Evolutionary conservation across 2,329 filamentous ascomycete genomes (phyloP).

Genomic region (Fonsecaea pedrosoi): DNA sequence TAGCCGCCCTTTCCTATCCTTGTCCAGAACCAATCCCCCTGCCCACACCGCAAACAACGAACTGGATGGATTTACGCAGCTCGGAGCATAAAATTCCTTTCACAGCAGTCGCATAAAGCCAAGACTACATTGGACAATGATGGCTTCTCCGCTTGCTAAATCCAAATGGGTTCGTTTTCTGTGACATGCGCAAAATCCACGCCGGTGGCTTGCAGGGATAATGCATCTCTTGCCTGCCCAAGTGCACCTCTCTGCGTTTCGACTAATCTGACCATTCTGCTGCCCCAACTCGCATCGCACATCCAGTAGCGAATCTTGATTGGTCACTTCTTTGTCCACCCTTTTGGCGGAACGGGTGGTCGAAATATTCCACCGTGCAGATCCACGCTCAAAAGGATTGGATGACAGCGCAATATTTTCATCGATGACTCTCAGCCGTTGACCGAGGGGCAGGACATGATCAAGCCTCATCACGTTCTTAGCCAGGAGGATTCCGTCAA

Average conservation of each 20-base stretch:
- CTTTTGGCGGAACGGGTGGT: background rate
- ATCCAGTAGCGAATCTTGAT: background rate
- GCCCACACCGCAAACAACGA: slow-evolving; percentile 5
- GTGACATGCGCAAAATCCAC: slow-evolving; percentile 23
- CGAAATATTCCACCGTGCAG: background rate
- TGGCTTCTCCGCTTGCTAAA: slow-evolving; percentile 12
- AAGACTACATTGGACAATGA: background rate
- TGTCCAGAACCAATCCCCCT: slow-evolving; percentile 5
- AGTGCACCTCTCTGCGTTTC: background rate
- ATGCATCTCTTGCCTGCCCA: slow-evolving; percentile 10
- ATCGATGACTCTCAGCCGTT: background rate
- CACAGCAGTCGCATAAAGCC: background rate
- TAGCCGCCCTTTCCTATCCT: slow-evolving; percentile 5
- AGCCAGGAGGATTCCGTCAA: background rate
- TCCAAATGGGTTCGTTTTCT: background rate
- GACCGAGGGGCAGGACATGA: background rate
- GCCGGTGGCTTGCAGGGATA: slow-evolving; percentile 18
- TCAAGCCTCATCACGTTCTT: background rate
- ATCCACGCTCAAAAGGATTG: background rate
- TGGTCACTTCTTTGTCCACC: background rate
- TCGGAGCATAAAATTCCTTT: slow-evolving; percentile 11
- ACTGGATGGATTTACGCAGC: slow-evolving; percentile 9
- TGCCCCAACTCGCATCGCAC: slow-evolving; percentile 8
- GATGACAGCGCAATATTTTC: background rate
- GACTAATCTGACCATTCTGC: slow-evolving; percentile 11